Evolutionary conservation across 2,329 filamentous ascomycete species (phyloP).

Genomic region (Thielaviopsis populi): DNA sequence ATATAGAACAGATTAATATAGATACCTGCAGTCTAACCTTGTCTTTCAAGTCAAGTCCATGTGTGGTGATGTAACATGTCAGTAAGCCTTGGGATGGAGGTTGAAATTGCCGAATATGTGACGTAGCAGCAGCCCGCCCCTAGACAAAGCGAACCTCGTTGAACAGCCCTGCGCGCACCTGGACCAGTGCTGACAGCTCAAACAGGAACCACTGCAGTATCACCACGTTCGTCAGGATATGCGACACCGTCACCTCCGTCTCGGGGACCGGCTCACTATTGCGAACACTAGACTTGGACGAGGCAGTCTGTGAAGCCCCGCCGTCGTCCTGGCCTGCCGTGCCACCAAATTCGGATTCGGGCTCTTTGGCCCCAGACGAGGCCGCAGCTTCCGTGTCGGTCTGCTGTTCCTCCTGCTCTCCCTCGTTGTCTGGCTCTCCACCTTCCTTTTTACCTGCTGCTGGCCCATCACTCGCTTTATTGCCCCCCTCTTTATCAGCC

Average conservation of each 20-base stretch:
- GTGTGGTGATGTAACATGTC: not conserved
- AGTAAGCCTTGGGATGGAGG: not conserved
- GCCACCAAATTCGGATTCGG: slow-evolving; percentile 19
- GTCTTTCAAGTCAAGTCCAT: not conserved
- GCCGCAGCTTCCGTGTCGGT: not conserved
- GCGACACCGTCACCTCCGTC: slow-evolving; percentile 51
- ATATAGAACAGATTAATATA: not conserved
- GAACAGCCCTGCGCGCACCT: slow-evolving; percentile 60
- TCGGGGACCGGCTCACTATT: slow-evolving; percentile 16
- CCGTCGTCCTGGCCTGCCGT: slow-evolving; percentile 14
- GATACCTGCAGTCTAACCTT: not conserved
- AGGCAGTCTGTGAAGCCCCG: not conserved
- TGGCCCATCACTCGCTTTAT: not conserved
- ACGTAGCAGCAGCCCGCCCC: not conserved
- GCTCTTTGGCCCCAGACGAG: slow-evolving; percentile 21
- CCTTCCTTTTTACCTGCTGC: not conserved
- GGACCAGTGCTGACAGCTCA: slow-evolving; percentile 59
- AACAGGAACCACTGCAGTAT: slow-evolving; percentile 68
- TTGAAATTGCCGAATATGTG: not conserved
- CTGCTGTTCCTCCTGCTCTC: slow-evolving; percentile 3
- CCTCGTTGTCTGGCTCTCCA: not conserved
- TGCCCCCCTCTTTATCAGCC: slow-evolving; percentile 16
- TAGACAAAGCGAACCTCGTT: slow-evolving; percentile 52
- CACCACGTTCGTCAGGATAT: slow-evolving; percentile 65
- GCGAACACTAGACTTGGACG: not conserved